phyloP scores from a whole-genome alignment of 2,329 filamentous ascomycete genomes.

The Trichoderma brevicompactum region DNA sequence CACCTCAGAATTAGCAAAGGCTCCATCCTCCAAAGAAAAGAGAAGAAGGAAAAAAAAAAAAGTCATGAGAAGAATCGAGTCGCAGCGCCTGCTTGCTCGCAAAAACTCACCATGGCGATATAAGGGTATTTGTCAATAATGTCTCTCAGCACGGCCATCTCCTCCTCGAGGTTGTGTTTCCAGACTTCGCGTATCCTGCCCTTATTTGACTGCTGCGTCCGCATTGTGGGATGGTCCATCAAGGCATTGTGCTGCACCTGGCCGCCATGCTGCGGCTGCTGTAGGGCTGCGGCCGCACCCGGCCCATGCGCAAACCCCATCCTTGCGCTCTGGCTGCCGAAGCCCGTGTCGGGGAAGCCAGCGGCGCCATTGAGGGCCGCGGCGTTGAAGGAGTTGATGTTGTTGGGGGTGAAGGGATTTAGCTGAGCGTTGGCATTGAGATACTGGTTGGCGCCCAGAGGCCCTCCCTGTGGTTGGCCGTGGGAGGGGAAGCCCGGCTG shows the following conservation, averaged over 20 bases:
- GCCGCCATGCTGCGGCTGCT: slow-evolving; percentile 58
- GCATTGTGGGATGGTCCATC: slow-evolving; percentile 49
- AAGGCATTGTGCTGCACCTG: slow-evolving; percentile 48
- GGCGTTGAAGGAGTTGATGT: slow-evolving; percentile 60
- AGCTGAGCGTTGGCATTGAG: slow-evolving; percentile 69
- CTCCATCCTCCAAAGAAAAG: not conserved
- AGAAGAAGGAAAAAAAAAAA: not conserved
- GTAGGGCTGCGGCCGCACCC: slow-evolving; percentile 58
- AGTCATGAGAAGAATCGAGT: not conserved
- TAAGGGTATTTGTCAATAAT: slow-evolving; percentile 91
- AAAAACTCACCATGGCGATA: slow-evolving; percentile 84
- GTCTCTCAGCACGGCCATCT: slow-evolving; percentile 82
- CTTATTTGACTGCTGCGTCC: slow-evolving; percentile 66
- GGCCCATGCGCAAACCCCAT: slow-evolving; percentile 77
- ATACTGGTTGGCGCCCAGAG: slow-evolving; percentile 71
- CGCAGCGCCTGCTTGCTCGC: not conserved
- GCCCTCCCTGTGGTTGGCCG: slow-evolving; percentile 55
- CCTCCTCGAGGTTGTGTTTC: slow-evolving; percentile 87
- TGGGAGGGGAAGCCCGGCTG: slow-evolving; percentile 58
- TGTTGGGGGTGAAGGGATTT: slow-evolving; percentile 65
- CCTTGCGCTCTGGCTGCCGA: slow-evolving; percentile 84
- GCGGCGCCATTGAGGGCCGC: slow-evolving; percentile 61
- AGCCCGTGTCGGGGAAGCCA: slow-evolving; percentile 68
- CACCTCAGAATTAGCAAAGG: slow-evolving; percentile 27
- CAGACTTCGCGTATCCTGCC: slow-evolving; percentile 94